A percentile compares a stretch with the other conserved stretches of the same genome.
Conservation (phyloP, 2,329 filamentous ascomycete species). For the Colletotrichum sp. region DNA sequence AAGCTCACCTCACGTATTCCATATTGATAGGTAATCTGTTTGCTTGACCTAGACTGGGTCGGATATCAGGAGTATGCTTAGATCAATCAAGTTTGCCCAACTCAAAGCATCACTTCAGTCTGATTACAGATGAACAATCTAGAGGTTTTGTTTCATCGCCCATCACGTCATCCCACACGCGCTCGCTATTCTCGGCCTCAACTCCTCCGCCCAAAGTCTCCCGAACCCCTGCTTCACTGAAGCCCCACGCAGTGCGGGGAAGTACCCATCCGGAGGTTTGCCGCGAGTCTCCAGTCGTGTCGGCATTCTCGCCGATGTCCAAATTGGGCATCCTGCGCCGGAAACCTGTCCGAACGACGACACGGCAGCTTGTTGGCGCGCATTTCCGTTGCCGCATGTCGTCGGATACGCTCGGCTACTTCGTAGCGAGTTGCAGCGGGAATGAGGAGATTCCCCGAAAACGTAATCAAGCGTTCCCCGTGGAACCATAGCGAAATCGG, state of each 20-base stretch:
- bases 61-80: rapidly evolving
- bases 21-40: background rate
- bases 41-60: background rate
- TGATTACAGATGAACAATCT: background rate
- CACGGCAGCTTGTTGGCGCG: background rate
- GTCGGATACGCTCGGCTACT: background rate
- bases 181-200: background rate
- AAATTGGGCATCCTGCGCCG: background rate
- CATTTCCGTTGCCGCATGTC: background rate
- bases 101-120: background rate
- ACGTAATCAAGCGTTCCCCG: background rate
- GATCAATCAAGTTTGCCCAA: background rate
- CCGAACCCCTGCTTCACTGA: background rate
- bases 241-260: slow-evolving; percentile 3
- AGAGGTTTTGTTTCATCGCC: background rate
- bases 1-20: slow-evolving; percentile 25
- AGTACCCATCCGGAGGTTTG: background rate
- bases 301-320: slow-evolving; percentile 14
- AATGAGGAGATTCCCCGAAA: background rate
- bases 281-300: background rate
- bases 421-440: background rate
- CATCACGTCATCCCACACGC: background rate
- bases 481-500: slow-evolving; percentile 1
- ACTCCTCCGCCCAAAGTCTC: background rate
- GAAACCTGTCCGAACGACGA: background rate